Evolutionary conservation across 2,329 filamentous ascomycete species (phyloP).

Genomic region (Monosporascus sp.): DNA sequence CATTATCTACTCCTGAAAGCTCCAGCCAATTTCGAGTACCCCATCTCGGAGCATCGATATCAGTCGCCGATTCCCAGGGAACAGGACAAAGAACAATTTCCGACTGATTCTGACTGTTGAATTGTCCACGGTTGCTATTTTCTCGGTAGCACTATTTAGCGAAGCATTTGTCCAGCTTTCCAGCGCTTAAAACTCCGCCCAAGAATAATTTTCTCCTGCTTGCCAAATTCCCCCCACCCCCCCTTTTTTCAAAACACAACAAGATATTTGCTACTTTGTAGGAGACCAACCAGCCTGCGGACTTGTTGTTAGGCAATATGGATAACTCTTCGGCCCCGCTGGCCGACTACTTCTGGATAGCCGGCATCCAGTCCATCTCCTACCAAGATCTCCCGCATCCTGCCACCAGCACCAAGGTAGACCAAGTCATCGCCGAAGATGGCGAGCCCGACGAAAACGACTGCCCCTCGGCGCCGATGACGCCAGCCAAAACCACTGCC

Average conservation of each 20-base stretch:
- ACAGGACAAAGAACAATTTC: not conserved
- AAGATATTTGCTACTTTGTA: no score
- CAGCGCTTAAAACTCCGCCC: no score
- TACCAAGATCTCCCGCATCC: conserved; percentile 51
- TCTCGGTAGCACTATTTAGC: not conserved
- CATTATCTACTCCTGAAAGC: not conserved
- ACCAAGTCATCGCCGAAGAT: conserved; percentile 58
- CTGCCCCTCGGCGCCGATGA: conserved; percentile 18
- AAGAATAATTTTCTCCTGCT: no score
- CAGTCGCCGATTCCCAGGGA: not conserved
- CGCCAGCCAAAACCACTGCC: conserved; percentile 33
- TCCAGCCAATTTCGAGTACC: not conserved
- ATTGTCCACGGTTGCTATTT: not conserved
- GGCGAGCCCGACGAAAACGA: conserved; percentile 47
- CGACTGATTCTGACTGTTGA: not conserved
- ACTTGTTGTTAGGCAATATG: conserved; percentile 39
- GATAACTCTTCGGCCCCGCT: conserved; percentile 58
- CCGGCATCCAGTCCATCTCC: conserved; percentile 61
- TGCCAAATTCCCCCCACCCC: no score
- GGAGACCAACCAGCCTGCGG: not conserved
- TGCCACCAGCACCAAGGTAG: conserved; percentile 36
- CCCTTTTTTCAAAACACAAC: no score
- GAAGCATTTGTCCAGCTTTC: not conserved
- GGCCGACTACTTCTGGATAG: conserved; percentile 73
- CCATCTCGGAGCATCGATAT: not conserved